Evolutionary conservation across 2,329 filamentous ascomycete species (phyloP).

Genomic region (Xylaria sp.): DNA sequence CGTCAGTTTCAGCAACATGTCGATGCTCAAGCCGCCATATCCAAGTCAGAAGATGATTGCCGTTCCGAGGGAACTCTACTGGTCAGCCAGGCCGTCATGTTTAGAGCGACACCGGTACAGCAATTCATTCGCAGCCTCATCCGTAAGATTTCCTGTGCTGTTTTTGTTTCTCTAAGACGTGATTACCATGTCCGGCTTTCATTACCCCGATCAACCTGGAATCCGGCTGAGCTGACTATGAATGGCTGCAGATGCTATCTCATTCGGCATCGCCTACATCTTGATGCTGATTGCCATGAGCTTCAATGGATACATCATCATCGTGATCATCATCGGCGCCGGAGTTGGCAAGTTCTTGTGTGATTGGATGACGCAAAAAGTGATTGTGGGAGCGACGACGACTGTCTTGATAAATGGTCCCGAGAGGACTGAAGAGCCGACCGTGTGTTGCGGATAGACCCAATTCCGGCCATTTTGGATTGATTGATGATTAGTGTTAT

Average conservation of each 20-base stretch:
- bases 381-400: conserved; percentile 47
- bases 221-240: conserved; percentile 8
- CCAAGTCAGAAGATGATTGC: conserved; percentile 35
- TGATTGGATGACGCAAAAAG: conserved; percentile 61
- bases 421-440: conserved; percentile 30
- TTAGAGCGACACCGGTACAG: conserved; percentile 55
- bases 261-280: conserved; percentile 58
- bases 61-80: conserved; percentile 33
- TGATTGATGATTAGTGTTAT: not conserved
- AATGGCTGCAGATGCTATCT: conserved; percentile 49
- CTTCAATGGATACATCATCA: conserved; percentile 59
- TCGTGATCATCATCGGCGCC: conserved; percentile 59
- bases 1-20: conserved; percentile 54
- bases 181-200: not conserved
- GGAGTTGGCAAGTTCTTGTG: conserved; percentile 65
- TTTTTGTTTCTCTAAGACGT: not conserved
- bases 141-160: conserved; percentile 16
- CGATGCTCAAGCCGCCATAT: conserved; percentile 43
- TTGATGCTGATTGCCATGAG: conserved; percentile 60
- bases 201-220: not conserved
- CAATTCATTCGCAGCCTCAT: conserved; percentile 55
- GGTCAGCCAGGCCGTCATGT: conserved; percentile 47
- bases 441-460: conserved; percentile 37
- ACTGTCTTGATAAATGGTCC: conserved; percentile 26
- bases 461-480: not conserved